Evolutionary conservation across 1,139 yeast genomes (phyloP).

Genomic region (Lodderomyces metapsilosis): DNA sequence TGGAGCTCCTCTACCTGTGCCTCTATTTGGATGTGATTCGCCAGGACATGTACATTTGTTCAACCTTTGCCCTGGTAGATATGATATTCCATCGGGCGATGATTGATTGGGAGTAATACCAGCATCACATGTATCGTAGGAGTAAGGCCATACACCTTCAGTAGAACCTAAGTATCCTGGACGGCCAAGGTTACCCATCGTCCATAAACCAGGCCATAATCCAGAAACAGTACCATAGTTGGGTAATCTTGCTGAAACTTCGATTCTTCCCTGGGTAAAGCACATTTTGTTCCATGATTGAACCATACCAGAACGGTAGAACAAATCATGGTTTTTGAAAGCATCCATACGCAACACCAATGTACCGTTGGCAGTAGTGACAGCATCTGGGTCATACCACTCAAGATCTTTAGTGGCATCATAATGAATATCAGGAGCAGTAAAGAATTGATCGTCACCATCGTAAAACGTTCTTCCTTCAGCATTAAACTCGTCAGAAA

Average conservation of each 20-base stretch:
- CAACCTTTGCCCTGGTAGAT: conserved; percentile 74
- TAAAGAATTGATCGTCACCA: conserved; percentile 83
- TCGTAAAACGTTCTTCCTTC: conserved; percentile 82
- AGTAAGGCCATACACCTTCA: conserved; percentile 89
- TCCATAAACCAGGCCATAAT: conserved; percentile 91
- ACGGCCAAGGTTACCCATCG: conserved; percentile 82
- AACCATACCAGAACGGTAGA: conserved; percentile 80
- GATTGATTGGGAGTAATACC: conserved; percentile 89
- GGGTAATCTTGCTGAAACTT: conserved; percentile 72
- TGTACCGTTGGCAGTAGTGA: conserved; percentile 65
- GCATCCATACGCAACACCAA: conserved; percentile 69
- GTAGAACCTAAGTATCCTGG: conserved; percentile 79
- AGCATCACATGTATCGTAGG: conserved; percentile 80
- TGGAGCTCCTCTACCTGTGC: conserved; percentile 85
- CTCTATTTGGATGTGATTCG: conserved; percentile 77
- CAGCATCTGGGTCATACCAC: conserved; percentile 88
- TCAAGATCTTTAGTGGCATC: conserved; percentile 81
- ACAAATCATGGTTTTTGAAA: conserved; percentile 63
- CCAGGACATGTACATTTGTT: conserved; percentile 70
- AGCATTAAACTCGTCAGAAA: conserved; percentile 80
- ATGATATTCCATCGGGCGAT: conserved; percentile 76
- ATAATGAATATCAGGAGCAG: conserved; percentile 73
- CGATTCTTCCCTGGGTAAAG: conserved; percentile 72
- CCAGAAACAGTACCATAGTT: conserved; percentile 73
- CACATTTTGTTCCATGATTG: conserved; percentile 85